Evolutionary conservation across 805 yeast species (phyloP).

Genomic region (Lachancea fermentati): DNA sequence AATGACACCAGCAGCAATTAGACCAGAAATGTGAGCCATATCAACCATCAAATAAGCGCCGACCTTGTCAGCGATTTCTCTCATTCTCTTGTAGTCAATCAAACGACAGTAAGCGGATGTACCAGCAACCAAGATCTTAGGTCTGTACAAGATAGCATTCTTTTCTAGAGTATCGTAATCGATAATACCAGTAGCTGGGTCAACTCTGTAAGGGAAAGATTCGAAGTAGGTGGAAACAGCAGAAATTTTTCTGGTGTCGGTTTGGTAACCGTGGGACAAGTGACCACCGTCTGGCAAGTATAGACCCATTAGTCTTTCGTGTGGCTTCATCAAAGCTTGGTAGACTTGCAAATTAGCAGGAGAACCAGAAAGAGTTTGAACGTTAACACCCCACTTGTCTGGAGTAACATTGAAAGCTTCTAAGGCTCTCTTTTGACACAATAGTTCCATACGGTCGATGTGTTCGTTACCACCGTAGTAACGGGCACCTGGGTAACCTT

Average conservation of each 20-base stretch:
- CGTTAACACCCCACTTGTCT: slow-evolving; percentile 95
- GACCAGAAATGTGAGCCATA: slow-evolving; percentile 98
- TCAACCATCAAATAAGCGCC: slow-evolving; percentile 95
- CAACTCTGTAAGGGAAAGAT: slow-evolving; percentile 97
- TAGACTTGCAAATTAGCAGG: slow-evolving; percentile 97
- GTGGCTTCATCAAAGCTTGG: slow-evolving; percentile 91
- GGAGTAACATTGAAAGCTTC: slow-evolving; percentile 78
- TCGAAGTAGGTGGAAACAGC: slow-evolving; percentile 95
- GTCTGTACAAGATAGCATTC: slow-evolving; percentile 88
- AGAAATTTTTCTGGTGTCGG: slow-evolving; percentile 87
- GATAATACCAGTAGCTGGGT: slow-evolving; percentile 86
- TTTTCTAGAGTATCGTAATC: slow-evolving; percentile 94
- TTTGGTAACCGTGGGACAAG: slow-evolving; percentile 96
- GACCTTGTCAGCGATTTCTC: slow-evolving; percentile 92
- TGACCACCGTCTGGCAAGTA: slow-evolving; percentile 99
- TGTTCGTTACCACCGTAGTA: slow-evolving; percentile 98
- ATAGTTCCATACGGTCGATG: slow-evolving; percentile 86
- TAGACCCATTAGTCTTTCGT: slow-evolving; percentile 96
- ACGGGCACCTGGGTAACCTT: slow-evolving; percentile 98
- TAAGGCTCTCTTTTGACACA: slow-evolving; percentile 93
- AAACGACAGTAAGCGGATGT: slow-evolving; percentile 97
- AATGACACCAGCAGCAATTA: slow-evolving; percentile 91
- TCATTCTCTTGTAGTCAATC: slow-evolving; percentile 95
- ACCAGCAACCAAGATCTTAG: slow-evolving; percentile 95
- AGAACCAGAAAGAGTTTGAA: slow-evolving; percentile 93